Base-by-base conservation (phyloP, 2,329 filamentous ascomycete species). In the Penicillium hordei region DNA sequence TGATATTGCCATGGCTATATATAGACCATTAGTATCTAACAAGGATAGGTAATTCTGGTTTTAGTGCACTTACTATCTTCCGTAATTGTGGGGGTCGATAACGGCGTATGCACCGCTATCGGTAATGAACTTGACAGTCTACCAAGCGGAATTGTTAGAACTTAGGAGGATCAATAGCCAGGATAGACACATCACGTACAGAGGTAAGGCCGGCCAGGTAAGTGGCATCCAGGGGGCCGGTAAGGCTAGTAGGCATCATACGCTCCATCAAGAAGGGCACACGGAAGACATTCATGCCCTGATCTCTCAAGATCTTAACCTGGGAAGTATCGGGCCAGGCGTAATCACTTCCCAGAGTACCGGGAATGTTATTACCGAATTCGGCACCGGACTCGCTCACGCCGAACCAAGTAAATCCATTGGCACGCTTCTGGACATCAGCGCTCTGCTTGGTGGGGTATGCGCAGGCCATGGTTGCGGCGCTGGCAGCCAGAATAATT, bases 51-150 rank as follows among this genome's bases (percentile, higher is more conserved):
- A 29, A 29, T 29, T 29, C 27, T 29, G 8, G 27, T n/a, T 10
- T 31, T 21, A 17, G 4, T 44, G 23, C 46, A 55, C 60, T 51
- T 51, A 62, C 64, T 65, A 67, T 67, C 59, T 59, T 38, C 63
- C 85, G 63, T 79, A 87, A 78, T 87, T 87, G 71, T 88, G 86
- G 4, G 85, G 83, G 64, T 88, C 83, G 23, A 85, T 64, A 43
- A 85, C 70, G 1, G 82, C 83, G 65, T 82, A 80, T 8, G 77
- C 78, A 19, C 81, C 82, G 53, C 76, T 78, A 15, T 67, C 63
- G 36, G 79, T 78, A 48, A 78, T 71, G 39, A 70, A 72, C 39
- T 70, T 65, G 48, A 78, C 68, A 17, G 67, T 67, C 70, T 74
- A 54, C 12, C 36, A 2, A 42, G 7, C 21, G 17, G 17, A n/a